Evolutionary conservation across 1,284 basidiomycete genomes (phyloP), one percentile per base, ranked within the genome.

Genomic region (Sporisorium graminicola): DNA sequence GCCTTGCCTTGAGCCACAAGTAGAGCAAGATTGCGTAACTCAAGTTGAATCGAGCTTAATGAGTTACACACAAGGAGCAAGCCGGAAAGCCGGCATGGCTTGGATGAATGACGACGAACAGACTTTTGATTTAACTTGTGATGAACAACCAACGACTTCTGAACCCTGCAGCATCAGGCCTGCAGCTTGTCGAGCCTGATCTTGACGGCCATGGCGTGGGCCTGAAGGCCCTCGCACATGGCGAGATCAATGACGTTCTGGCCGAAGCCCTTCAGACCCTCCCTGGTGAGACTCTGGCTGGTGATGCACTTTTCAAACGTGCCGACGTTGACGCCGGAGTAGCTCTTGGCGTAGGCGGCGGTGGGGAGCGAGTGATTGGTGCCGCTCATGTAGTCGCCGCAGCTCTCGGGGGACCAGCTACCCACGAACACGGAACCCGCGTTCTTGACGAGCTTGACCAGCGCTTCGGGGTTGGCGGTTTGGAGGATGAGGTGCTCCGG

Each of bases 271-370:
- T 88, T 88, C 58, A 99, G 88, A 7, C 97, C 97, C 20, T 90
- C 90, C 16, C 88, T 86, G 5, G 94, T 93, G 29, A 99, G 90
- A 82, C 95, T 92, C 86, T 99, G 97, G 9, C 93, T 93, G 7
- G 97, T 99, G 83, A 99, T 98, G 87, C 98, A 93, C 87, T 99
- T 99, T 87, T 98, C 95, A 91, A 99, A 99, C 1, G 95, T 95
- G 22, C 91, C 89, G 0, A 96, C 98, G 87, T 97, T 98, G 79
- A 99, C 97, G 18, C 97, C 97, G 77, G 94, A 95, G 88, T 97
- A 99, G 86, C 98, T 95, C 62, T 94, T 92, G 16, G 97, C 97
- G 84, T 95, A 98, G 22, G 95, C 95, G 20, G 78, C 82, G 26
- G 86, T 86, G 46, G 86, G 86, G 20, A 87, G 89, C 0, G 96